Conservation (phyloP, 768 basidiomycete species). For the Cyclocybe cylindracea region DNA sequence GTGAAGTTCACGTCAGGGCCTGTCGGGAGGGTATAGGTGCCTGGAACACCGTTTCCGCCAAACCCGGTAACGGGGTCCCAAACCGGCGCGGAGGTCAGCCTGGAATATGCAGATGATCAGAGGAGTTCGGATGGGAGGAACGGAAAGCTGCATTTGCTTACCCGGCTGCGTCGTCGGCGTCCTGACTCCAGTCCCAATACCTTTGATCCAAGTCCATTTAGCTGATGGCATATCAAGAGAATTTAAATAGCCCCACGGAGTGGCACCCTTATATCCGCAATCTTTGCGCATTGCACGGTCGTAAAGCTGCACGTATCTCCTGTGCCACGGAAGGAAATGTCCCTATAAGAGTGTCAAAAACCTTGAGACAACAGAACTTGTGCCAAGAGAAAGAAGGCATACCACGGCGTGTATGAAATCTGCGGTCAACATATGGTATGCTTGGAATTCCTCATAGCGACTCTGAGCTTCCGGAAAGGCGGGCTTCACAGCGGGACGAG, state of each 20-base stretch:
- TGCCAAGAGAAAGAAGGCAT: constrained; percentile 5
- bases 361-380: too few species aligned
- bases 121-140: neutral
- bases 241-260: constrained; percentile 26
- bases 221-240: neutral
- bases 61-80: constrained; percentile 38
- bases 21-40: constrained; percentile 24
- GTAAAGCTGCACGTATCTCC: constrained; percentile 28
- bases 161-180: constrained; percentile 24
- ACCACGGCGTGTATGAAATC: constrained; percentile 34
- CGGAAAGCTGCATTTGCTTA: neutral
- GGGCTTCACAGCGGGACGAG: constrained; percentile 23
- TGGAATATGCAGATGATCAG: constrained; percentile 7
- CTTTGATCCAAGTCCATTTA: constrained; percentile 13
- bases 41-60: constrained; percentile 33
- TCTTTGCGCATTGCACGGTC: constrained; percentile 34
- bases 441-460: constrained; percentile 42
- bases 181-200: constrained; percentile 43
- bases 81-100: constrained; percentile 32
- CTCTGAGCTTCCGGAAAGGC: constrained; percentile 22
- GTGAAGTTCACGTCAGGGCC: constrained; percentile 15
- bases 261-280: constrained; percentile 34
- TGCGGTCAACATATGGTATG: constrained; percentile 30
- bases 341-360: constrained; percentile 19
- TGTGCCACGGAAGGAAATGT: constrained; percentile 40